Evolutionary conservation across 2,329 filamentous ascomycete genomes (phyloP).

Genomic region (Aschersonia sp.): DNA sequence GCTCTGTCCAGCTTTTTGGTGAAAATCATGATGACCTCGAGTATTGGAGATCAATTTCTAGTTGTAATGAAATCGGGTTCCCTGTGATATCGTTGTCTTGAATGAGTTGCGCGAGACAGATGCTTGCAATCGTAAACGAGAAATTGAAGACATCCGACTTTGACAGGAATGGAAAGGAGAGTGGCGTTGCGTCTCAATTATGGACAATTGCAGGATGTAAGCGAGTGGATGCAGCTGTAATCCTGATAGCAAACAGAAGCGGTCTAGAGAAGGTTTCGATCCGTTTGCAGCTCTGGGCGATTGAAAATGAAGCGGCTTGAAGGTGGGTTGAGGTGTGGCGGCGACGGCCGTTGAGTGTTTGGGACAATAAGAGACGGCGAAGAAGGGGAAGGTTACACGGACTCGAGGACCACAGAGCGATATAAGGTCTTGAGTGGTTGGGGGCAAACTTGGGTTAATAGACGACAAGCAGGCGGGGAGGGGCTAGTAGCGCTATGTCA

Average conservation of each 20-base stretch:
- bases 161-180: not conserved
- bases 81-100: not conserved
- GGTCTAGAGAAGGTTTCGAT: not conserved
- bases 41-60: not conserved
- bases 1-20: slow-evolving; percentile 86
- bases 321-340: not conserved
- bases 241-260: no score
- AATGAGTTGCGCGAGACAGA: not conserved
- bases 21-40: slow-evolving; percentile 30
- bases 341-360: not conserved
- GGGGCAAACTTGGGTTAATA: no score
- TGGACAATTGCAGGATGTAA: not conserved
- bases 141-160: not conserved
- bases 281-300: not conserved
- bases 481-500: no score
- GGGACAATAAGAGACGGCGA: not conserved
- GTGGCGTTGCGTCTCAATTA: not conserved
- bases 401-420: not conserved
- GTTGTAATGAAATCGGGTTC: not conserved
- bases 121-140: not conserved
- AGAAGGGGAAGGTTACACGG: not conserved
- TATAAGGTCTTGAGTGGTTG: not conserved
- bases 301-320: no score
- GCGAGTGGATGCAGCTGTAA: not conserved
- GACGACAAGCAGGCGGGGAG: no score